A percentile compares a stretch with the other conserved stretches of the same genome.
These are phyloP conservation scores for Penicillium polonicum DNA, from an alignment of 2,329 filamentous ascomycete genomes.

Conservation along the genomic window DNA sequence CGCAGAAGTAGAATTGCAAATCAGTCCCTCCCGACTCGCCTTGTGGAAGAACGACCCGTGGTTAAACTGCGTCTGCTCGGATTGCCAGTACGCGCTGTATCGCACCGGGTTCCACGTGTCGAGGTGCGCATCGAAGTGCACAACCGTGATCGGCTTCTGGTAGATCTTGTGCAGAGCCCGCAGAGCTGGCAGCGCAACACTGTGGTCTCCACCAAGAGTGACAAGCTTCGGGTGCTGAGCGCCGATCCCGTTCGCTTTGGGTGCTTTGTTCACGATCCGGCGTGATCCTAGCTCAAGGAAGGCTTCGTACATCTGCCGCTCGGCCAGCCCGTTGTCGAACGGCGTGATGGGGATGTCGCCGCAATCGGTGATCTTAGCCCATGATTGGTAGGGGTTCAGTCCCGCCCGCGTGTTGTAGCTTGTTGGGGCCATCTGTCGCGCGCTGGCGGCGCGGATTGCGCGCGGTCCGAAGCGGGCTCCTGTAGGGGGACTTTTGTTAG, in stretches of 20 bases:
- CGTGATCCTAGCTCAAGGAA: slow-evolving; percentile 66
- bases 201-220: slow-evolving; percentile 72
- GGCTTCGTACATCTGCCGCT: slow-evolving; percentile 79
- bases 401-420: slow-evolving; percentile 79
- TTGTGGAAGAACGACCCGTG: slow-evolving; percentile 93
- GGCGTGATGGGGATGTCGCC: slow-evolving; percentile 86
- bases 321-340: slow-evolving; percentile 78
- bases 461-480: slow-evolving; percentile 80
- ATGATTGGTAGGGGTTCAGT: slow-evolving; percentile 79
- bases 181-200: slow-evolving; percentile 67
- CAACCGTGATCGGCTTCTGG: slow-evolving; percentile 62
- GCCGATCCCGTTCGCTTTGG: slow-evolving; percentile 35
- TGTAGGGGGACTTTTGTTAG: slow-evolving; percentile 14
- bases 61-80: slow-evolving; percentile 72
- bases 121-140: slow-evolving; percentile 77
- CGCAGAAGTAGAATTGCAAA: slow-evolving; percentile 70
- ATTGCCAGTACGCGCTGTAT: slow-evolving; percentile 74
- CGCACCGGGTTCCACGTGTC: slow-evolving; percentile 80
- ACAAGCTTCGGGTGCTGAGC: slow-evolving; percentile 55
- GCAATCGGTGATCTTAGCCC: slow-evolving; percentile 80
- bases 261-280: slow-evolving; percentile 35
- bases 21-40: slow-evolving; percentile 75
- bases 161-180: slow-evolving; percentile 64
- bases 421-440: slow-evolving; percentile 74
- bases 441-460: slow-evolving; percentile 79